phyloP scores from a whole-genome alignment of 176 grass and related monocot species.

The Bothriochloa decipiens region DNA sequence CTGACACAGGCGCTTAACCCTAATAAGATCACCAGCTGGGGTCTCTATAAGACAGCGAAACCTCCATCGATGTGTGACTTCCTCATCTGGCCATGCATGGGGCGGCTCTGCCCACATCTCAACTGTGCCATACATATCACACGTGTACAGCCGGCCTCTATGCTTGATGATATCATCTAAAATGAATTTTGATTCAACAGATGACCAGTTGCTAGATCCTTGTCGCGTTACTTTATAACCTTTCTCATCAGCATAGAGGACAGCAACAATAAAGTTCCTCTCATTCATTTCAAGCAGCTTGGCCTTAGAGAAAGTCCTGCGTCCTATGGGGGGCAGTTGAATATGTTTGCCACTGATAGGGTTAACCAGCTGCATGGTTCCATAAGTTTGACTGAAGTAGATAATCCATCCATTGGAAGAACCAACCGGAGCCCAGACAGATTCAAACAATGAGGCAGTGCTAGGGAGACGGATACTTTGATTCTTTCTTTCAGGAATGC shows the following conservation, averaged over 20 bases:
- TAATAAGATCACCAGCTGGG: constrained; percentile 47
- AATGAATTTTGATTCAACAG: constrained; percentile 38
- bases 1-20: constrained; percentile 34
- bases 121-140: constrained; percentile 44
- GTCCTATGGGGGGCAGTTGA: constrained; percentile 38
- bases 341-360: constrained; percentile 41
- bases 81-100: constrained; percentile 44
- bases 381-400: constrained; percentile 31
- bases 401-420: constrained; percentile 60
- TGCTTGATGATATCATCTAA: constrained; percentile 55
- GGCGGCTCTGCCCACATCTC: constrained; percentile 56
- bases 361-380: constrained; percentile 48
- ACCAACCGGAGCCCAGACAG: constrained; percentile 49
- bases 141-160: constrained; percentile 47
- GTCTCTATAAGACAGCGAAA: constrained; percentile 48
- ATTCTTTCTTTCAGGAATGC: constrained; percentile 53
- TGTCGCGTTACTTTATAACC: constrained; percentile 49
- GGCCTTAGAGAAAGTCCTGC: constrained; percentile 42
- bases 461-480: constrained; percentile 36
- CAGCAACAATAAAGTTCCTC: constrained; percentile 47
- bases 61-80: constrained; percentile 13
- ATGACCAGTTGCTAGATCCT: constrained; percentile 51
- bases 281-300: constrained; percentile 53
- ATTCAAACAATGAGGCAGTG: constrained; percentile 34
- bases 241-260: constrained; percentile 36